Conservation (phyloP, 768 basidiomycete genomes). For the Pisolithus tinctorius region DNA sequence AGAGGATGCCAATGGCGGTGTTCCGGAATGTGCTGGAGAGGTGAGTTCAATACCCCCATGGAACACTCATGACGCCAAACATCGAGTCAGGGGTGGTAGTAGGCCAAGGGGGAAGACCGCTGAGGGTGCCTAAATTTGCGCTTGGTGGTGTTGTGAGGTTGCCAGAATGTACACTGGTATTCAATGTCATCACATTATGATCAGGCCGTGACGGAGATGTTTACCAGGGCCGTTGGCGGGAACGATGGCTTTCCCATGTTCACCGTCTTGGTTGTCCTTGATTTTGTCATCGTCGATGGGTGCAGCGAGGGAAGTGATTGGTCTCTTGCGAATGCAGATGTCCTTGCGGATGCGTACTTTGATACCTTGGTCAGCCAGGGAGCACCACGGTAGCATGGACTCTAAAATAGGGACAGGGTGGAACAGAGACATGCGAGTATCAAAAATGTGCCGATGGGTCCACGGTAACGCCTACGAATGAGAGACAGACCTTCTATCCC, state of each 20-base stretch:
- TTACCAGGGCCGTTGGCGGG: slow-evolving; percentile 12
- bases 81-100: slow-evolving; percentile 25
- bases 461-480: not conserved
- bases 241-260: slow-evolving; percentile 2
- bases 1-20: slow-evolving; percentile 6
- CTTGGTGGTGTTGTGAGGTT: slow-evolving; percentile 10
- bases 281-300: slow-evolving; percentile 12
- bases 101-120: slow-evolving; percentile 28
- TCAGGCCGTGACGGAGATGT: slow-evolving; percentile 23
- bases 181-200: slow-evolving; percentile 13
- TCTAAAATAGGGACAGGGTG: slow-evolving; percentile 37
- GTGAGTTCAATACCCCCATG: slow-evolving; percentile 27
- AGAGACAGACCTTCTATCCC: slow-evolving; percentile 79
- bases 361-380: slow-evolving; percentile 92
- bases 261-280: slow-evolving; percentile 25
- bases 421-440: no score
- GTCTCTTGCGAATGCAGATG: slow-evolving; percentile 74
- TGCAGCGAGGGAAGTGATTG: slow-evolving; percentile 32
- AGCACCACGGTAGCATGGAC: slow-evolving; percentile 82
- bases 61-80: slow-evolving; percentile 26
- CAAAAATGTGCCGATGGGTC: not conserved
- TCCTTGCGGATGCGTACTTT: slow-evolving; percentile 93
- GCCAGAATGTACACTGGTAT: slow-evolving; percentile 5
- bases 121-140: slow-evolving; percentile 17
- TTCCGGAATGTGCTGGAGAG: not conserved